phyloP scores from a whole-genome alignment of 441 rosid species.

The Daphne laureola region DNA sequence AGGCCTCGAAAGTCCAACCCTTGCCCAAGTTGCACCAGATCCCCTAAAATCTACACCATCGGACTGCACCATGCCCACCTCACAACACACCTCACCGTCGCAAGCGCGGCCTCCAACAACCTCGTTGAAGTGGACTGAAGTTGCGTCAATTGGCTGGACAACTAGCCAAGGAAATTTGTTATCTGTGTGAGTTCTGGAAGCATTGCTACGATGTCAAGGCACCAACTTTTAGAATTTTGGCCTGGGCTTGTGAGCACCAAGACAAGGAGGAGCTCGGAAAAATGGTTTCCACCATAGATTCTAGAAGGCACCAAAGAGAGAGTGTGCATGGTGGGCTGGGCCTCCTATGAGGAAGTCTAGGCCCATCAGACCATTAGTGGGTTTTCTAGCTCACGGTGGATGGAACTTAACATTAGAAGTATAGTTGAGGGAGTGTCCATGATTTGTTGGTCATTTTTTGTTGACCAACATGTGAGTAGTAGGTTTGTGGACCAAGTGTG shows the following conservation, averaged over 20 bases:
- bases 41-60: slow-evolving; percentile 31
- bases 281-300: slow-evolving; percentile 24
- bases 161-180: slow-evolving; percentile 14
- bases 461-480: slow-evolving; percentile 30
- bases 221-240: slow-evolving; percentile 25
- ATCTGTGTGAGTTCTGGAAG: slow-evolving; percentile 28
- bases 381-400: slow-evolving; percentile 27
- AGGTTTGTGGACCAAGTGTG: slow-evolving; percentile 28
- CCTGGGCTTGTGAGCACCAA: slow-evolving; percentile 18
- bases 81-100: slow-evolving; percentile 14
- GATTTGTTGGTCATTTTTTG: slow-evolving; percentile 26
- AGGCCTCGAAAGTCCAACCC: slow-evolving; percentile 26
- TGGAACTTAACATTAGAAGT: slow-evolving; percentile 37
- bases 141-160: slow-evolving; percentile 29
- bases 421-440: slow-evolving; percentile 31
- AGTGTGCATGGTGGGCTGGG: slow-evolving; percentile 48
- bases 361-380: slow-evolving; percentile 30
- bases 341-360: slow-evolving; percentile 40
- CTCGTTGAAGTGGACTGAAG: slow-evolving; percentile 23
- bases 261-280: slow-evolving; percentile 15
- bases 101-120: slow-evolving; percentile 8
- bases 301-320: slow-evolving; percentile 22
- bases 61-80: slow-evolving; percentile 45
- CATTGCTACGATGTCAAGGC: slow-evolving; percentile 12
- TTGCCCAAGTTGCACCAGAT: slow-evolving; percentile 27